Evolutionary conservation across 202 grass and related monocot genomes (phyloP).

Genomic region (Carex arenaria): DNA sequence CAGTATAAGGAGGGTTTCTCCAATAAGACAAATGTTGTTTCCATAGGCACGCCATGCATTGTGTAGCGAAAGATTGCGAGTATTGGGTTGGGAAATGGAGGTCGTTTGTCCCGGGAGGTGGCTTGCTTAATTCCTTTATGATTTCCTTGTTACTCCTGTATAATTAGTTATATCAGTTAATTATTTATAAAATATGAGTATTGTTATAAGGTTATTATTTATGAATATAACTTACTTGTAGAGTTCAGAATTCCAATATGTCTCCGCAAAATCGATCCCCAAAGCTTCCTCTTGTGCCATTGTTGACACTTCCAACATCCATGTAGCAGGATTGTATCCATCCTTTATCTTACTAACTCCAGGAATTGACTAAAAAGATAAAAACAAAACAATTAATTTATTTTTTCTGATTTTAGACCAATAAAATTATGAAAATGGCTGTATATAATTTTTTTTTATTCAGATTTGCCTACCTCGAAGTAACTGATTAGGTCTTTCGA

Average conservation of each 20-base stretch:
- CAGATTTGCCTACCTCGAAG: constrained; percentile 50
- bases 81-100: constrained; percentile 44
- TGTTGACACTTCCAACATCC: constrained; percentile 86
- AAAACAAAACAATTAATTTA: background rate
- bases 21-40: constrained; percentile 55
- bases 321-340: constrained; percentile 82
- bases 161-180: background rate
- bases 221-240: constrained; percentile 48
- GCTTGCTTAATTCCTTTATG: constrained; percentile 38
- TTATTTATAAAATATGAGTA: background rate
- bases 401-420: background rate
- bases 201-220: background rate
- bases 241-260: constrained; percentile 68
- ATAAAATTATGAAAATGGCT: background rate
- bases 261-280: constrained; percentile 41
- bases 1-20: constrained; percentile 60
- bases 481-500: constrained; percentile 62
- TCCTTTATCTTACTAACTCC: constrained; percentile 72
- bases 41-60: constrained; percentile 57
- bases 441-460: background rate
- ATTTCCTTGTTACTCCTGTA: constrained; percentile 47
- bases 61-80: constrained; percentile 27
- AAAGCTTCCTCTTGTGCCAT: constrained; percentile 57
- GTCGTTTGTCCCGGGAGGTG: constrained; percentile 40
- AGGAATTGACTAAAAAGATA: constrained; percentile 38